Evolutionary conservation across 306 rosid species (phyloP), one percentile per base, ranked within the genome.

Genomic region (Rosa chinensis): DNA sequence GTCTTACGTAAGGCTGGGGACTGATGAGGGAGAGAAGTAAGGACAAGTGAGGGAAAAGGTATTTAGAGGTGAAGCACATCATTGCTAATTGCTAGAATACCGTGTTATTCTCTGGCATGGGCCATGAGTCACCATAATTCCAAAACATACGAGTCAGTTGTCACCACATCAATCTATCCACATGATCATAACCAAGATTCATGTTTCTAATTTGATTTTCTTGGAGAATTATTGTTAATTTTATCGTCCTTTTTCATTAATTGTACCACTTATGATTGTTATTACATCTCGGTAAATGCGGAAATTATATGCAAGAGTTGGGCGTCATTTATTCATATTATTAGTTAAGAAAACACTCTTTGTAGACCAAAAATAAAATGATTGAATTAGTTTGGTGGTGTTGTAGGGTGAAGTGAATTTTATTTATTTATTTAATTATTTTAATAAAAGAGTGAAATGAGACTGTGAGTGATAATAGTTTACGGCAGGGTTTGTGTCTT

Each of bases 91-190:
- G 78, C 55, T 23, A 42, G 4, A 53, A 82, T 81, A 89, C 87
- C 86, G 78, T 80, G 87, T 86, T 84, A 88, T 89, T 89, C 89
- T 50, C 86, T 91, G 92, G 72, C 92, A 86, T 81, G 89, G 88
- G 88, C 73, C 82, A 71, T 64, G 59, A 70, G 85, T 89, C 93
- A 88, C 85, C 78, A 79, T 85, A 79, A 85, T 89, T 87, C 85
- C 83, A 80, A 81, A 84, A 77, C 69, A 84, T 70, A 63, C 55
- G 39, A 74, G 82, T 91, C 89, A 91, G 89, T 86, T 87, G 93
- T 89, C 90, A 89, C 85, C 78, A 80, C 82, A 91, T 79, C 85
- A n/a, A 66, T 74, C 66, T 81, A 85, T 87, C 86, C 72, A 77
- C 81, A 72, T 87, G 82, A 77, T 74, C 73, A 72, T 80, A 85